Base-by-base conservation (phyloP, 352 stramenopile species). In the Phytophthora nicotianae region DNA sequence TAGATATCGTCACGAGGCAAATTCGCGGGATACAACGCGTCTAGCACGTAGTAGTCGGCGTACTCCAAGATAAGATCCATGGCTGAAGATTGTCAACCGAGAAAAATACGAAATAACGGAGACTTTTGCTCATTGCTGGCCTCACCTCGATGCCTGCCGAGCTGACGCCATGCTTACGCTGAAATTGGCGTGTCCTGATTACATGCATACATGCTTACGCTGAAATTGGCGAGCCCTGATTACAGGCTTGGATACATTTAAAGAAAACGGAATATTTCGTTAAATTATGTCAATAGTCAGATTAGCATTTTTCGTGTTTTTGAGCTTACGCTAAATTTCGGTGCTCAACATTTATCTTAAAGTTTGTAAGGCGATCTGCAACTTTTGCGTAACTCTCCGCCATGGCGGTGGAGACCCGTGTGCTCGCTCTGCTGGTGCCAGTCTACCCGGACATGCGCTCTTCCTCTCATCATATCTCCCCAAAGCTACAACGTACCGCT, bases 11-110 rank as follows among this genome's bases (percentile, higher is more conserved):
- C 76, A 10, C 78, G 79, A 16, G 77, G 29, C 61, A 80, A 54
- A 10, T 68, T 47, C 17, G 46, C 23, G 24, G 81, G 77, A 64
- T 90, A 92, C 51, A 92, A 14, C 9, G 50, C 55, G 62, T 89
- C 84, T 35, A 90, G 62, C 23, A 70, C 13, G 47, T 77, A 75
- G 23, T 77, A 47, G 67, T 92, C 83, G 26, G 60, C 61, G 33
- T 78, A 35, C 33, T 84, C 74, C 17, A 92, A 58, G 35, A 86
- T 70, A 51, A 88, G 68, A 51, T 92, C 83, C 83, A 92, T 92
- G 2, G 40, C 45, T 59, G 13, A 33, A 35, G 21, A 17, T 17
- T 47, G 50, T 50, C 32, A 16, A 38, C 20, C 13, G n/a, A 16
- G 56, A 16, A 58, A 65, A 57, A 38, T 17, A 19, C 13, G 35